These are phyloP conservation scores for Limonium bicolor DNA, from an alignment of 148 eudicot genomes.

Conservation along the genomic window DNA sequence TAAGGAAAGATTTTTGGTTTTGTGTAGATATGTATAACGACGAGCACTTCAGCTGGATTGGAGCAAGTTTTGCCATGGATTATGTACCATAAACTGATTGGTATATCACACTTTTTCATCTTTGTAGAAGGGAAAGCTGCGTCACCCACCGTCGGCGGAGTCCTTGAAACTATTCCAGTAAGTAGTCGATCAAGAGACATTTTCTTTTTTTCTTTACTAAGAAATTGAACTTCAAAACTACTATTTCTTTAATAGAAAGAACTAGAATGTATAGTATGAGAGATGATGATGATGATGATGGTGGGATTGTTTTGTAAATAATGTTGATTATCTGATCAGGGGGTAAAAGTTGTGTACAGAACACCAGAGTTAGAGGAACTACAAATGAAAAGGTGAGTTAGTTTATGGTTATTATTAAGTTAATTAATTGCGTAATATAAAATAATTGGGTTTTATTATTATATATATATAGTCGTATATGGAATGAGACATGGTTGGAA, in stretches of 20 bases:
- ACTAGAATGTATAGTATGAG: too few relatives aligned
- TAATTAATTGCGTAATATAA: not conserved
- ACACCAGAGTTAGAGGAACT: constrained; percentile 56
- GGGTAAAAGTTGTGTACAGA: constrained; percentile 47
- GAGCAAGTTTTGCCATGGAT: constrained; percentile 76
- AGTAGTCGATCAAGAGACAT: too few relatives aligned
- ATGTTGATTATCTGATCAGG: constrained; percentile 31
- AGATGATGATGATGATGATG: too few relatives aligned
- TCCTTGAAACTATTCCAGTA: constrained; percentile 54
- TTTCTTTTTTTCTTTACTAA: too few relatives aligned
- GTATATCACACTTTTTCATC: constrained; percentile 33
- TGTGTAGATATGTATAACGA: constrained; percentile 64
- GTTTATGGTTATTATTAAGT: not conserved
- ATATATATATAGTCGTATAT: constrained; percentile 37
- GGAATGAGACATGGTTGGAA: constrained; percentile 67
- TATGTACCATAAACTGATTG: constrained; percentile 61
- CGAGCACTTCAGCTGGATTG: constrained; percentile 75
- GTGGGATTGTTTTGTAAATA: too few relatives aligned
- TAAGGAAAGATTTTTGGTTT: too few relatives aligned
- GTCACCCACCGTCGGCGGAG: constrained; percentile 18
- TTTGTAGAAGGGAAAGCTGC: constrained; percentile 78
- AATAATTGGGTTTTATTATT: not conserved
- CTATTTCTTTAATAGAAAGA: too few relatives aligned
- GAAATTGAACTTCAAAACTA: too few relatives aligned
- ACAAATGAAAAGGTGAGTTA: constrained; percentile 58